A percentile compares a stretch with the other conserved stretches of the same genome.
Conservation (phyloP, 495 filamentous ascomycete species). For the Penicillium fimorum region DNA sequence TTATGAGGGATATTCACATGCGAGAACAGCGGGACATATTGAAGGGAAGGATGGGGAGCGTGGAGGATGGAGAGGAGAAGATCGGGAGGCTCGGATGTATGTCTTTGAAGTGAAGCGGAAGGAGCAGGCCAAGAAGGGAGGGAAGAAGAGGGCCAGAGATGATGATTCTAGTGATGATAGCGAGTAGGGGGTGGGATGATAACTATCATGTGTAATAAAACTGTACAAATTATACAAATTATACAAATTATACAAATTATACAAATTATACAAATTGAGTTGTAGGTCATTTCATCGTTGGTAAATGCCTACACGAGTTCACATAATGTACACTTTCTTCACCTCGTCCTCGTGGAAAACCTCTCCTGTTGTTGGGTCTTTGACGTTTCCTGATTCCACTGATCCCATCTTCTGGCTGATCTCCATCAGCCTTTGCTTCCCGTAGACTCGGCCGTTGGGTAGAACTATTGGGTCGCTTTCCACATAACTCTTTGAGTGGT, state of each 20-base stretch:
- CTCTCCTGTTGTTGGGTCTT: constrained; percentile 77
- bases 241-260: neutral
- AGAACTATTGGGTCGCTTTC: constrained; percentile 83
- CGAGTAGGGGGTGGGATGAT: constrained; percentile 16
- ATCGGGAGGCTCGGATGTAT: constrained; percentile 71
- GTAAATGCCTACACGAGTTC: constrained; percentile 14
- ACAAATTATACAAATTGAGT: neutral
- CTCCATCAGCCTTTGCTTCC: constrained; percentile 67
- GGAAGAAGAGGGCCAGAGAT: constrained; percentile 43
- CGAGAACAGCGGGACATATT: constrained; percentile 79
- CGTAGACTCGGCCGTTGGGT: constrained; percentile 85
- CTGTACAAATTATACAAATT: neutral
- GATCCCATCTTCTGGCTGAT: constrained; percentile 65
- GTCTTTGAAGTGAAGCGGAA: constrained; percentile 69
- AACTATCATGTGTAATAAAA: neutral
- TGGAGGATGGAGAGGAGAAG: constrained; percentile 75
- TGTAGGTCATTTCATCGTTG: neutral
- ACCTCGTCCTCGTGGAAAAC: constrained; percentile 58
- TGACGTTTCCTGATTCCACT: constrained; percentile 58
- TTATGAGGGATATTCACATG: constrained; percentile 87
- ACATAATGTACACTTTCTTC: constrained; percentile 90
- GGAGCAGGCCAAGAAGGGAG: constrained; percentile 26
- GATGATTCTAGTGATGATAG: constrained; percentile 48
- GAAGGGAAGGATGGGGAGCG: constrained; percentile 53
- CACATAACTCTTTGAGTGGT: constrained; percentile 89